A percentile compares a stretch with the other conserved stretches of the same genome.
These are phyloP conservation scores for Citrus hindsii DNA, from an alignment of 345 rosid genomes.

Conservation along the genomic window DNA sequence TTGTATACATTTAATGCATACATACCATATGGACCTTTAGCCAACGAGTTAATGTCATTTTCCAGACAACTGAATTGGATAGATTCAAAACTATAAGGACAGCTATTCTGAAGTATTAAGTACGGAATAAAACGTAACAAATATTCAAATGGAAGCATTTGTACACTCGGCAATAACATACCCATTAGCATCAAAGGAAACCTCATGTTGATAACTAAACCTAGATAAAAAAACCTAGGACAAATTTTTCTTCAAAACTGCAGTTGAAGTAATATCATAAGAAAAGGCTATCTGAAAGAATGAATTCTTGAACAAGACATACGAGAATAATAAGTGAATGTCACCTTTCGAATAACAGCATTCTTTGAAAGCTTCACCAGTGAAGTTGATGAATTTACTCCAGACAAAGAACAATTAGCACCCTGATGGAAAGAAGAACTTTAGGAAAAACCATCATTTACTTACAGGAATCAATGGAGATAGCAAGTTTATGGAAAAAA, in stretches of 20 bases:
- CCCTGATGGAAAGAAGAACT: slow-evolving; percentile 30
- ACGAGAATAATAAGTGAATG: slow-evolving; percentile 2
- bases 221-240: neutral
- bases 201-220: neutral
- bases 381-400: slow-evolving; percentile 21
- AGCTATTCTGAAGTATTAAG: neutral
- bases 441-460: neutral
- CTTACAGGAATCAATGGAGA: neutral
- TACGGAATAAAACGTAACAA: neutral
- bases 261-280: neutral
- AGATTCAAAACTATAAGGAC: neutral
- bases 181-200: neutral
- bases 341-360: slow-evolving; percentile 56
- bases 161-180: neutral
- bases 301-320: neutral
- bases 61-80: neutral
- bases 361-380: slow-evolving; percentile 40
- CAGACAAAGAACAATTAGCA: slow-evolving; percentile 25
- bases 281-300: neutral
- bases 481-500: neutral
- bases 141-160: neutral
- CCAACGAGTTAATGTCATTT: neutral
- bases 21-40: neutral
- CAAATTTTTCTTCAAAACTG: neutral
- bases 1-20: too few relatives aligned